A percentile compares a stretch with the other conserved stretches of the same genome.
Evolutionary conservation across 371 early-diverging fungal genomes (phyloP).

Genomic region (Apophysomyces ossiformis): DNA sequence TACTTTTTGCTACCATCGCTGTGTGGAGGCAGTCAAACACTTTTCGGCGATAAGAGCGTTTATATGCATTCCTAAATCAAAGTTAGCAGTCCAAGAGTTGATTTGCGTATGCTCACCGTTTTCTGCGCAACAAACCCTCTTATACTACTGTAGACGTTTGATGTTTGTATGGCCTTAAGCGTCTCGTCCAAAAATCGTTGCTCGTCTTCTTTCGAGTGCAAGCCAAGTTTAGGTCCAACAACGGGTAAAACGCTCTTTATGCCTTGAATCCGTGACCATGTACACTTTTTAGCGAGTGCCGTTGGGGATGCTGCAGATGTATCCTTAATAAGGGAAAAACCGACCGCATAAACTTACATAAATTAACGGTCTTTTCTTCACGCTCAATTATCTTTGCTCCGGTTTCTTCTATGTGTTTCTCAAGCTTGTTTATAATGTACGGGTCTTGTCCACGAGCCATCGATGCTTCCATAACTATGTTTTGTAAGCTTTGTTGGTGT

Average conservation of each 20-base stretch:
- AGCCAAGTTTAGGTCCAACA: conserved; percentile 6
- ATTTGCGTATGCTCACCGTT: no score
- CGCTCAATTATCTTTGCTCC: conserved; percentile 23
- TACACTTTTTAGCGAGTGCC: conserved; percentile 18
- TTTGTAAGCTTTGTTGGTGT: not conserved
- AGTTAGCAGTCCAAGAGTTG: no score
- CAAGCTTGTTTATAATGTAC: conserved; percentile 22
- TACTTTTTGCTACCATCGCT: no score
- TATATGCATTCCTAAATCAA: no score
- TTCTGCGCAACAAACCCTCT: no score
- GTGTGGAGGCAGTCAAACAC: no score
- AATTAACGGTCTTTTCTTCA: conserved; percentile 23
- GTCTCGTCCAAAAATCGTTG: not conserved
- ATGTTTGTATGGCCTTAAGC: no score
- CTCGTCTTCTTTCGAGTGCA: not conserved
- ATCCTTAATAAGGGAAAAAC: not conserved
- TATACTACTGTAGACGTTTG: no score
- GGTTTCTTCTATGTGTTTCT: conserved; percentile 11
- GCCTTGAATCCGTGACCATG: conserved; percentile 25
- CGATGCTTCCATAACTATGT: not conserved
- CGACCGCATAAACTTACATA: conserved; percentile 21
- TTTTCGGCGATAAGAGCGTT: no score
- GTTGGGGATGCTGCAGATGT: conserved; percentile 18
- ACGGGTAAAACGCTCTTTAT: conserved; percentile 19
- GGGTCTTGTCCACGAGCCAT: conserved; percentile 28